Evolutionary conservation across 768 basidiomycete species (phyloP).

Genomic region (Pisolithus albus): DNA sequence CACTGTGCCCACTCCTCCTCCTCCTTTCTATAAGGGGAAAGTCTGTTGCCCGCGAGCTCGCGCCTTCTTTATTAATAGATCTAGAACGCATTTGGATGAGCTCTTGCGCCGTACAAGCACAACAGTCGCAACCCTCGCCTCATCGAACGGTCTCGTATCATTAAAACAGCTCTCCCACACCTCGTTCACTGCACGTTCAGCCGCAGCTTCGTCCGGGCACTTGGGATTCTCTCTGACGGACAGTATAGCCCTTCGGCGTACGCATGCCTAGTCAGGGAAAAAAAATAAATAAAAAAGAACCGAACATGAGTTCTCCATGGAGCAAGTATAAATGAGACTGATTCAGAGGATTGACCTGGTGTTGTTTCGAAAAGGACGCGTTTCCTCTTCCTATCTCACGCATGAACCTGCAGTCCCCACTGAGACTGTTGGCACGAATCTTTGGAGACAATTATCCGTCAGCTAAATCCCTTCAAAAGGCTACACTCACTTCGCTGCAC

Average conservation of each 20-base stretch:
- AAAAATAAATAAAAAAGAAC: background rate
- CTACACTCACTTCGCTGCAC: constrained; percentile 82
- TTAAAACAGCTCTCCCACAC: constrained; percentile 96
- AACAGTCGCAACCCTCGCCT: constrained; percentile 42
- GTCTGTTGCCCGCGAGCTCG: constrained; percentile 4
- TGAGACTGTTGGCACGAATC: constrained; percentile 93
- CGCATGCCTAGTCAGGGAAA: constrained; percentile 58
- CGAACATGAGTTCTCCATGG: background rate
- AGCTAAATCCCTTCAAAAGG: background rate
- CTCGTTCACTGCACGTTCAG: constrained; percentile 88
- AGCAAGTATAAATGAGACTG: constrained; percentile 1
- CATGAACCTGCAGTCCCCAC: constrained; percentile 86
- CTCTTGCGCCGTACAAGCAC: background rate
- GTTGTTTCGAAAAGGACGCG: constrained; percentile 82
- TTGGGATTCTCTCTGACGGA: constrained; percentile 78
- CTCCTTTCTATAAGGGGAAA: background rate
- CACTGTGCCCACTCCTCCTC: background rate
- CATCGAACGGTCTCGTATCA: constrained; percentile 95
- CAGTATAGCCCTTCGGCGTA: constrained; percentile 76
- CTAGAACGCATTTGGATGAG: constrained; percentile 11
- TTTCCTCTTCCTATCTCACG: constrained; percentile 77
- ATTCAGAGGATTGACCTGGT: constrained; percentile 55
- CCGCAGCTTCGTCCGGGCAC: constrained; percentile 69
- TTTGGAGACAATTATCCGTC: constrained; percentile 27
- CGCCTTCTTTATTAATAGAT: constrained; percentile 22